A percentile compares a stretch with the other conserved stretches of the same genome.
Evolutionary conservation across 371 early-diverging fungal species (phyloP).

Genomic region (Apophysomyces sp.): DNA sequence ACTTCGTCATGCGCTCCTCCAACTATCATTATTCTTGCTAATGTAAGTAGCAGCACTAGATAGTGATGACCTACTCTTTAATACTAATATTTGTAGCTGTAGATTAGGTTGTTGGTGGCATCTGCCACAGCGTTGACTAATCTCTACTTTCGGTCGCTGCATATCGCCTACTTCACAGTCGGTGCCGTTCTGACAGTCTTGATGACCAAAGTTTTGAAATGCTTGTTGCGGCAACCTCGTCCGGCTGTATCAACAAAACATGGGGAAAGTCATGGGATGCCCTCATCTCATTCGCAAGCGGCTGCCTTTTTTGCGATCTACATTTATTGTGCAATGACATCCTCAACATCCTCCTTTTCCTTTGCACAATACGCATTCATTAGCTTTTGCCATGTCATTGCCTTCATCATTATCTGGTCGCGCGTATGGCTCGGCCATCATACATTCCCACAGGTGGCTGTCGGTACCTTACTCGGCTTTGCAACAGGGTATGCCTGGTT

Average conservation of each 20-base stretch:
- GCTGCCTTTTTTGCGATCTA: slow-evolving; percentile 70
- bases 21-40: background rate
- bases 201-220: slow-evolving; percentile 48
- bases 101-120: background rate
- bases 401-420: slow-evolving; percentile 52
- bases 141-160: slow-evolving; percentile 30
- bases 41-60: background rate
- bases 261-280: slow-evolving; percentile 67
- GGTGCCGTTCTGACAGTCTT: slow-evolving; percentile 25
- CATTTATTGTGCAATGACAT: slow-evolving; percentile 20
- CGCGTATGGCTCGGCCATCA: slow-evolving; percentile 53
- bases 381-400: slow-evolving; percentile 29
- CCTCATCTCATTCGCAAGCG: slow-evolving; percentile 72
- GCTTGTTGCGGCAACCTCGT: slow-evolving; percentile 50
- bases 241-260: slow-evolving; percentile 15
- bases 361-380: slow-evolving; percentile 11
- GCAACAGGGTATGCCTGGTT: slow-evolving; percentile 37
- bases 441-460: slow-evolving; percentile 49
- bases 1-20: background rate
- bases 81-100: background rate
- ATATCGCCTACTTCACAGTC: slow-evolving; percentile 27
- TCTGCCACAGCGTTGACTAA: slow-evolving; percentile 9
- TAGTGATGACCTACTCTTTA: no score
- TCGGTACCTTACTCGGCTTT: slow-evolving; percentile 41
- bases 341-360: slow-evolving; percentile 26